Evolutionary conservation across 108 stramenopile genomes (phyloP).

Genomic region (Bacterosira constricta): DNA sequence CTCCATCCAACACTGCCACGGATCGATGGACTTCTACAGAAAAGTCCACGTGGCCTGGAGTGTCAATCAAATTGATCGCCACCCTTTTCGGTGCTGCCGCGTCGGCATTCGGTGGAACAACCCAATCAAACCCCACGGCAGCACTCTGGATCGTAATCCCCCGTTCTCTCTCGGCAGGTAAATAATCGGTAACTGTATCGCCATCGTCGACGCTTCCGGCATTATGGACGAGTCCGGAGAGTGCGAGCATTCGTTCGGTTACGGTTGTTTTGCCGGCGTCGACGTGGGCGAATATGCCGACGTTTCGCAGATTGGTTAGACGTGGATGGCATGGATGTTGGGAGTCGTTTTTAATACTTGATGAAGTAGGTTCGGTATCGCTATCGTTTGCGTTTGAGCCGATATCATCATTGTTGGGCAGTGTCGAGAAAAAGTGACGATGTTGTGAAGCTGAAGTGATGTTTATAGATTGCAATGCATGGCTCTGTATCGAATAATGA

Average conservation of each 20-base stretch:
- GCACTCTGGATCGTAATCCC: constrained; percentile 99
- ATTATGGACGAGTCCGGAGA: constrained; percentile 81
- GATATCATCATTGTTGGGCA: neutral
- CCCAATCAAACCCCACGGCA: constrained; percentile 94
- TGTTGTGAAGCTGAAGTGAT: too few relatives aligned
- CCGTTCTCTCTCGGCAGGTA: constrained; percentile 96
- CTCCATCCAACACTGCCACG: constrained; percentile 97
- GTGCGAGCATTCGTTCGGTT: constrained; percentile 97
- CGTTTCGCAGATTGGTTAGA: constrained; percentile 74
- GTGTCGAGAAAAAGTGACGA: neutral
- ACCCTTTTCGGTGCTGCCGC: too few relatives aligned
- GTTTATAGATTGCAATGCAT: too few relatives aligned
- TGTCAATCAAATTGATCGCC: constrained; percentile 91
- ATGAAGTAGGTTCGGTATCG: neutral
- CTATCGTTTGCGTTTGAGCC: neutral
- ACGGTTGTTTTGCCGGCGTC: constrained; percentile 99
- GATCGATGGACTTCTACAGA: constrained; percentile 96
- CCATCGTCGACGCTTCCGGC: constrained; percentile 94
- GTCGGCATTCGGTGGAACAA: constrained; percentile 63
- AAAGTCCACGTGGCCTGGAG: constrained; percentile 99
- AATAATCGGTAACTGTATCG: constrained; percentile 97
- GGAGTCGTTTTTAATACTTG: neutral
- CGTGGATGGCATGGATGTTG: constrained; percentile 24
- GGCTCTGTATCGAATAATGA: too few relatives aligned
- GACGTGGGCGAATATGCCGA: constrained; percentile 98